Evolutionary conservation across 805 yeast species (phyloP), one percentile per base, ranked within the genome.

Genomic region (Starmerella bombicola): DNA sequence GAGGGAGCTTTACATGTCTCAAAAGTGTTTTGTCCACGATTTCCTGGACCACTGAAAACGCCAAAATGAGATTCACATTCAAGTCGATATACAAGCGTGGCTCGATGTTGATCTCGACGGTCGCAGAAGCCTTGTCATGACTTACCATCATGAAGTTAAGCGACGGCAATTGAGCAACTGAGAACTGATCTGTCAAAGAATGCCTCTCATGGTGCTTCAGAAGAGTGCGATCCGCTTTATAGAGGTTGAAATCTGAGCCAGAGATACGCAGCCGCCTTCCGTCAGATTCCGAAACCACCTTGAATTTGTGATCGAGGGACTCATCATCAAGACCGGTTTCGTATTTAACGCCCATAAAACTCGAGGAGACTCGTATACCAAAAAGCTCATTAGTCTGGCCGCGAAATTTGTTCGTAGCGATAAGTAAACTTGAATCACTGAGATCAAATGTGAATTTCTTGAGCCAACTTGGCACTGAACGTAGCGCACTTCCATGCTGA

Each of bases 351-450:
- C 21, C 28, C 15, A 53, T 8, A 3, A 24, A 10, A 3, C 35
- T 37, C 10, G 47, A 21, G 12, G 40, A 38, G 22, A 41, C n/a
- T 35, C 41, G 30, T 12, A 50, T 36, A 7, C 57, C 57, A 16
- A 53, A 46, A 6, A 45, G 29, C 21, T 47, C 50, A 26, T 41
- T 42, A 13, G 45, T 39, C 29, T 50, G 52, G 10, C 42, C 37
- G 4, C 56, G 41, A 50, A 54, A 52, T 15, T 41, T 31, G 32
- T 53, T 54, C 12, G 49, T 42, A 8, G 57, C 58, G 8, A 52
- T 29, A 7, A 46, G 38, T 7, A 48, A 5, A 19, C 41, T 36
- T 9, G 51, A 30, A 17, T 47, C 30, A 3, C 28, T 24, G 34
- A 42, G 33, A 2, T 30, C 22, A 17, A 52, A 25, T 13, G 30